phyloP scores from a whole-genome alignment of 164 flowering plant species.

The Vitis vinifera region ASM3070453v1 NC_081811.1:7953501-7954000 shows the following conservation, averaged over 20 bases:
- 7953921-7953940: too few species aligned
- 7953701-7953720: conserved; percentile 71
- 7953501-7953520: neutral
- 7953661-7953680: neutral
- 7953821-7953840: conserved; percentile 61
- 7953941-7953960: too few species aligned
- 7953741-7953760: conserved; percentile 54
- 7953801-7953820: conserved; percentile 79
- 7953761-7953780: conserved; percentile 70
- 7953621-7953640: too few species aligned
- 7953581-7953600: neutral
- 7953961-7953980: too few species aligned
- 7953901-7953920: too few species aligned
- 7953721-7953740: conserved; percentile 57
- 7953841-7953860: conserved; percentile 4
- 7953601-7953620: neutral
- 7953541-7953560: neutral
- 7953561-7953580: neutral
- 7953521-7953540: neutral
- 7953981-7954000: too few species aligned
- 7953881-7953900: too few species aligned
- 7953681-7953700: conserved; percentile 85
- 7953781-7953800: conserved; percentile 62
- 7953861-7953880: too few species aligned
- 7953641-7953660: conserved; percentile 1